These are phyloP conservation scores for Poa pratensis DNA, from an alignment of 176 grass and related monocot genomes.

Conservation along the genomic window DNA sequence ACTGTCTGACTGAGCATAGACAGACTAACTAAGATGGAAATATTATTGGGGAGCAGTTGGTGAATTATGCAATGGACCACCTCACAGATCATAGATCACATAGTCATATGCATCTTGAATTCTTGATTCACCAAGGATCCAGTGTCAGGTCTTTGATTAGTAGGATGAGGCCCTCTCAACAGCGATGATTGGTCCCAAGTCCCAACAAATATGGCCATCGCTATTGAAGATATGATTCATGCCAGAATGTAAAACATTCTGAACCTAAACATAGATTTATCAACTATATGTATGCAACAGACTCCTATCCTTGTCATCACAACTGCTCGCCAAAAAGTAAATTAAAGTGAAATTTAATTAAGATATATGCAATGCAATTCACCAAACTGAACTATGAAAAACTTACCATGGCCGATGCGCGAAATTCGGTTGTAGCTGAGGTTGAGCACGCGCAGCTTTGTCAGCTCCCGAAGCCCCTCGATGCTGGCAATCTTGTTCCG, in stretches of 20 bases:
- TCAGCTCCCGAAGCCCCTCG: constrained; percentile 83
- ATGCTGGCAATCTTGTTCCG: constrained; percentile 82
- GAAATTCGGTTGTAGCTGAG: constrained; percentile 96
- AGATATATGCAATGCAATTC: not conserved
- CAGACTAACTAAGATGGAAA: not conserved
- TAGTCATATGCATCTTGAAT: not conserved
- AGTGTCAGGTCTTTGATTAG: not conserved
- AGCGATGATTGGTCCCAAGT: constrained; percentile 20
- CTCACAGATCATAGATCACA: not conserved
- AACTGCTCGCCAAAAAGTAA: not conserved
- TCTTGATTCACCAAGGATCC: not conserved
- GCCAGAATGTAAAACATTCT: constrained; percentile 28
- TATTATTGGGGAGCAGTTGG: not conserved
- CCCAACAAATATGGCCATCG: not conserved
- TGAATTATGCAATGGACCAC: constrained; percentile 7
- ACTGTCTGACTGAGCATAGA: not conserved
- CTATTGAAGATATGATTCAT: constrained; percentile 25
- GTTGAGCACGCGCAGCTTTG: constrained; percentile 78
- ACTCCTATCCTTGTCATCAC: constrained; percentile 6
- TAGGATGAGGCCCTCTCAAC: constrained; percentile 24
- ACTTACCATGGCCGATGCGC: constrained; percentile 85
- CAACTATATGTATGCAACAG: not conserved
- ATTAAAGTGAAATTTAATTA: not conserved
- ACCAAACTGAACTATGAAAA: not conserved
- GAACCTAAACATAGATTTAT: not conserved